phyloP scores from a whole-genome alignment of 2,329 filamentous ascomycete species.

The Domatiomyces catenatus region DNA sequence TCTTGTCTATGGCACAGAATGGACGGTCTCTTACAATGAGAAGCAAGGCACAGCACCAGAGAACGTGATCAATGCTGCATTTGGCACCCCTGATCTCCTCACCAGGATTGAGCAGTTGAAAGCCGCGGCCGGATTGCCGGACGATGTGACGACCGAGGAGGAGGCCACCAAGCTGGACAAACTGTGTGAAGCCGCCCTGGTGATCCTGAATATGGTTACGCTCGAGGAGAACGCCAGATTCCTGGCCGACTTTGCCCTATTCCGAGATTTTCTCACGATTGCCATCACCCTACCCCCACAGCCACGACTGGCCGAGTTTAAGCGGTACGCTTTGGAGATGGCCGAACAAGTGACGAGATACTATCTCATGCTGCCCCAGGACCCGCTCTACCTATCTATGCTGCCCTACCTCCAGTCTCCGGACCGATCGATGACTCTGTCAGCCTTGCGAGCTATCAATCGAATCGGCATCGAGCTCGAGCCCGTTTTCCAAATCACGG shows the following conservation, averaged over 20 bases:
- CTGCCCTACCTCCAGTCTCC: slow-evolving; percentile 35
- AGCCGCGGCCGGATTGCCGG: slow-evolving; percentile 45
- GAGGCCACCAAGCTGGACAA: slow-evolving; percentile 55
- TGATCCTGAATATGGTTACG: slow-evolving; percentile 92
- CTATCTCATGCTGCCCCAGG: slow-evolving; percentile 53
- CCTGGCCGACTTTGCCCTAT: slow-evolving; percentile 55
- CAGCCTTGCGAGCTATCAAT: slow-evolving; percentile 63
- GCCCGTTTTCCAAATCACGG: slow-evolving; percentile 58
- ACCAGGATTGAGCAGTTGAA: slow-evolving; percentile 53
- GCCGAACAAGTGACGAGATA: slow-evolving; percentile 79
- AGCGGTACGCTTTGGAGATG: slow-evolving; percentile 81
- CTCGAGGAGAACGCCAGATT: slow-evolving; percentile 75
- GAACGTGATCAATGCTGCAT: slow-evolving; percentile 48
- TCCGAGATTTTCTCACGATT: slow-evolving; percentile 73
- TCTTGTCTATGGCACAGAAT: slow-evolving; percentile 68
- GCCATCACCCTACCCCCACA: slow-evolving; percentile 60
- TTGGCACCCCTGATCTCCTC: slow-evolving; percentile 56
- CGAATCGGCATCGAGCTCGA: slow-evolving; percentile 80
- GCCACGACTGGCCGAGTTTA: slow-evolving; percentile 63
- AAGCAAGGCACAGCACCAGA: slow-evolving; percentile 35
- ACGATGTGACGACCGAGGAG: slow-evolving; percentile 23
- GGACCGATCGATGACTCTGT: slow-evolving; percentile 71
- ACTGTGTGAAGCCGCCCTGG: slow-evolving; percentile 72
- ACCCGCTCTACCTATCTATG: slow-evolving; percentile 66
- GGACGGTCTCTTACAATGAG: slow-evolving; percentile 60